These are phyloP conservation scores for Pichia sp. DNA, from an alignment of 1,139 yeast genomes.

Conservation along the genomic window DNA sequence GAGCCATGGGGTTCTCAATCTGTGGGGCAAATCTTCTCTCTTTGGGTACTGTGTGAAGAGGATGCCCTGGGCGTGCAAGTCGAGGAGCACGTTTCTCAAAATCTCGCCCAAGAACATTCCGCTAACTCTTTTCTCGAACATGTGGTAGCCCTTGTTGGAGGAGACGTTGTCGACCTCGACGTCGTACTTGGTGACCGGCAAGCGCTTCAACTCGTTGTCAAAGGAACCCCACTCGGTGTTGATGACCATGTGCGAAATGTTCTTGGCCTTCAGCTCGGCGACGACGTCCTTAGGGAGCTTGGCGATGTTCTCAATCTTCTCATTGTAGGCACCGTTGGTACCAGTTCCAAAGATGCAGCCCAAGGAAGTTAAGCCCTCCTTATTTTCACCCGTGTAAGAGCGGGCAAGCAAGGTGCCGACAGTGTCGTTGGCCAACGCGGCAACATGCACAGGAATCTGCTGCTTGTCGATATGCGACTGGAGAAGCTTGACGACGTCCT, in stretches of 20 bases:
- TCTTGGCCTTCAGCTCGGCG: conserved; percentile 40
- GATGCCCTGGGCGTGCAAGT: conserved; percentile 53
- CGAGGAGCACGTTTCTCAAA: conserved; percentile 66
- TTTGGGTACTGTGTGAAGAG: conserved; percentile 52
- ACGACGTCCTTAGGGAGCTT: conserved; percentile 51
- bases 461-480: conserved; percentile 63
- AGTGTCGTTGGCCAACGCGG: conserved; percentile 91
- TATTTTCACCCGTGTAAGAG: conserved; percentile 69
- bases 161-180: conserved; percentile 60
- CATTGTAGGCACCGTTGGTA: conserved; percentile 91
- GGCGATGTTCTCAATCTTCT: conserved; percentile 61
- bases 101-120: conserved; percentile 95
- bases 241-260: conserved; percentile 72
- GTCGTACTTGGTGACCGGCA: conserved; percentile 79
- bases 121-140: conserved; percentile 88
- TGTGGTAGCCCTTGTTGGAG: conserved; percentile 80
- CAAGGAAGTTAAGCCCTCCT: conserved; percentile 63
- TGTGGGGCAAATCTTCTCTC: conserved; percentile 57
- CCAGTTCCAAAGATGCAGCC: conserved; percentile 97
- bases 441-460: conserved; percentile 64
- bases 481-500: conserved; percentile 70
- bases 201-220: conserved; percentile 66
- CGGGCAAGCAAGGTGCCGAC: conserved; percentile 89
- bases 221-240: conserved; percentile 98
- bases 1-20: conserved; percentile 70